A percentile compares a stretch with the other conserved stretches of the same genome.
phyloP scores from a whole-genome alignment of 805 yeast species.

The Crinitomyces ghanaensis region DNA sequence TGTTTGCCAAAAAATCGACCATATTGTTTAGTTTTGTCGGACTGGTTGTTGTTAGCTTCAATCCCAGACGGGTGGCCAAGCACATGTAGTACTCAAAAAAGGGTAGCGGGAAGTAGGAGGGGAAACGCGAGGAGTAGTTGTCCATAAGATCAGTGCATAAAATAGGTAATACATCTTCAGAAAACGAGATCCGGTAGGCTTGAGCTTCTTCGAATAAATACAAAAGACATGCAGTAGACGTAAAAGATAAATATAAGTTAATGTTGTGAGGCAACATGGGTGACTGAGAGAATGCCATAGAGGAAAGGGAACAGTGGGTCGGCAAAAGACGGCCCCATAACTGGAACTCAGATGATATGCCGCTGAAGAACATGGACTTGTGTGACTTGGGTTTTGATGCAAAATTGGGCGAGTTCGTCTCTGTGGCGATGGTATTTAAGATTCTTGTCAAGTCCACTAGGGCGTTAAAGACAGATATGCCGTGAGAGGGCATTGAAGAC shows the following conservation, averaged over 20 bases:
- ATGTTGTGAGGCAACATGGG: constrained; percentile 1
- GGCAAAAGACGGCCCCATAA: constrained; percentile 7
- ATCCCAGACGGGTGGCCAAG: constrained; percentile 1
- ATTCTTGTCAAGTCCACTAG: constrained; percentile 4
- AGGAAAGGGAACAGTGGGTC: constrained; percentile 4
- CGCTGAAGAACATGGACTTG: constrained; percentile 5
- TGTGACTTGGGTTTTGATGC: constrained; percentile 3
- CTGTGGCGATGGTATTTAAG: constrained; percentile 3
- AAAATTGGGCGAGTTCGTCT: constrained; percentile 4
- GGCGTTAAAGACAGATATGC: constrained; percentile 8
- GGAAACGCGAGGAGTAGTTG: constrained; percentile 1
- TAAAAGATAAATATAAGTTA: constrained; percentile 2
- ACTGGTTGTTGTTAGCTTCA: too few relatives aligned
- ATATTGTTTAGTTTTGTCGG: too few relatives aligned
- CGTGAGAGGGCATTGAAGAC: constrained; percentile 5
- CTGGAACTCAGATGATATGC: not conserved
- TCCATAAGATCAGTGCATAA: constrained; percentile 2
- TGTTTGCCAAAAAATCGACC: not conserved
- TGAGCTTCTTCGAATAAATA: constrained; percentile 1
- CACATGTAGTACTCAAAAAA: constrained; percentile 7
- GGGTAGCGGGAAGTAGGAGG: constrained; percentile 1
- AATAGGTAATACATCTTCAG: constrained; percentile 4
- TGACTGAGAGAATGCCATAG: not conserved
- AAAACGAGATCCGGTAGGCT: not conserved
- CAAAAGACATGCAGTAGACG: constrained; percentile 2